Evolutionary conservation across 441 rosid species (phyloP).

Genomic region (Pelargonium fulgidum): DNA sequence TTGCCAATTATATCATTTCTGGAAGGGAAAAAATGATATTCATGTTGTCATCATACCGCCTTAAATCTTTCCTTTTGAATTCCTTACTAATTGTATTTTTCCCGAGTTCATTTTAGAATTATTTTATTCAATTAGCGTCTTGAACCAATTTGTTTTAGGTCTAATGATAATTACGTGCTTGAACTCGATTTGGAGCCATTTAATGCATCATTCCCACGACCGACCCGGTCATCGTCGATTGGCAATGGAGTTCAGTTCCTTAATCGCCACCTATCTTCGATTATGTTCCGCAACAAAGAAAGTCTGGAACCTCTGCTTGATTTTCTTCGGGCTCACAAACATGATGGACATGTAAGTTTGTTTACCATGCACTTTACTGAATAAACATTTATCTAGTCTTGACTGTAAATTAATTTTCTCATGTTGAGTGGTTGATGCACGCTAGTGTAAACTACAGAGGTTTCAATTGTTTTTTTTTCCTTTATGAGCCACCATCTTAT

Average conservation of each 20-base stretch:
- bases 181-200: slow-evolving; percentile 98
- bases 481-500: neutral
- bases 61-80: neutral
- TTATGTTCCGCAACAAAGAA: slow-evolving; percentile 83
- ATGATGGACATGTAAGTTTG: slow-evolving; percentile 75
- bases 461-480: neutral
- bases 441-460: neutral
- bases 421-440: neutral
- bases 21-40: neutral
- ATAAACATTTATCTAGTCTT: neutral
- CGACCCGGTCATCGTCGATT: slow-evolving; percentile 78
- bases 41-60: neutral
- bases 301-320: slow-evolving; percentile 73
- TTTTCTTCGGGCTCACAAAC: slow-evolving; percentile 72
- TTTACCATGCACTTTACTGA: neutral
- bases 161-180: slow-evolving; percentile 38
- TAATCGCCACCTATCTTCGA: slow-evolving; percentile 89
- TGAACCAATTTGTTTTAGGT: neutral
- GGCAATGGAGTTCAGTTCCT: slow-evolving; percentile 97
- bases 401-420: neutral
- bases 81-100: neutral
- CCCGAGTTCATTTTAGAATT: neutral
- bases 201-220: slow-evolving; percentile 75
- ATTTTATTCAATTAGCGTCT: neutral
- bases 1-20: neutral